Evolutionary conservation across 2,329 filamentous ascomycete genomes (phyloP).

Genomic region (Fusarium sp.): DNA sequence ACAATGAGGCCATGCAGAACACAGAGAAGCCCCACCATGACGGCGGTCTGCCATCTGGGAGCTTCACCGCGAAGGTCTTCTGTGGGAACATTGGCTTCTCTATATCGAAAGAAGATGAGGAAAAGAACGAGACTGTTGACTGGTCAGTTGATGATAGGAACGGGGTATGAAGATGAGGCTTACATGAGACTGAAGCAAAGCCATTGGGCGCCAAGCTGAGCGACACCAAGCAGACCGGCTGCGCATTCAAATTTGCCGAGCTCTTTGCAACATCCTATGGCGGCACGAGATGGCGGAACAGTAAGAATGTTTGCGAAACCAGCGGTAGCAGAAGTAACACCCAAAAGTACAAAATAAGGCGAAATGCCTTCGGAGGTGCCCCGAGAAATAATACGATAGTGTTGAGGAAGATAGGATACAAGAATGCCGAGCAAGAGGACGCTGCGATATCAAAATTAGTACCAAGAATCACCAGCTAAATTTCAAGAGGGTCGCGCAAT

Average conservation of each 20-base stretch:
- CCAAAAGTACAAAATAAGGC: slow-evolving; percentile 94
- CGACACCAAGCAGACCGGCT: slow-evolving; percentile 86
- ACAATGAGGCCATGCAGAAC: slow-evolving; percentile 79
- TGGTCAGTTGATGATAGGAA: slow-evolving; percentile 37
- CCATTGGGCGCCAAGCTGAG: slow-evolving; percentile 93
- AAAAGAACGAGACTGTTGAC: slow-evolving; percentile 83
- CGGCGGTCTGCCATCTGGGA: slow-evolving; percentile 81
- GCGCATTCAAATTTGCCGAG: slow-evolving; percentile 85
- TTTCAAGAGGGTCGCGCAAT: slow-evolving; percentile 1
- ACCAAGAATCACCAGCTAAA: neutral
- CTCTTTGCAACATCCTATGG: slow-evolving; percentile 87
- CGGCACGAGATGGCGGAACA: slow-evolving; percentile 82
- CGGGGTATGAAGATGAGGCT: slow-evolving; percentile 48
- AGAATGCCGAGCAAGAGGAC: slow-evolving; percentile 89
- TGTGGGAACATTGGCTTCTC: slow-evolving; percentile 61
- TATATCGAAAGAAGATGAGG: slow-evolving; percentile 88
- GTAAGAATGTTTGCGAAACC: slow-evolving; percentile 93
- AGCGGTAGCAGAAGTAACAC: slow-evolving; percentile 87
- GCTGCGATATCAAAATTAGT: slow-evolving; percentile 49
- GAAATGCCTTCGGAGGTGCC: slow-evolving; percentile 94
- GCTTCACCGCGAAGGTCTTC: slow-evolving; percentile 62
- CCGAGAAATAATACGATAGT: slow-evolving; percentile 87
- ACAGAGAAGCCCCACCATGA: slow-evolving; percentile 78
- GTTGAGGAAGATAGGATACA: slow-evolving; percentile 93
- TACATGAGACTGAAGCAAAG: slow-evolving; percentile 92